Evolutionary conservation across 2,329 filamentous ascomycete species (phyloP).

Genomic region (Aspergillus floridensis): DNA sequence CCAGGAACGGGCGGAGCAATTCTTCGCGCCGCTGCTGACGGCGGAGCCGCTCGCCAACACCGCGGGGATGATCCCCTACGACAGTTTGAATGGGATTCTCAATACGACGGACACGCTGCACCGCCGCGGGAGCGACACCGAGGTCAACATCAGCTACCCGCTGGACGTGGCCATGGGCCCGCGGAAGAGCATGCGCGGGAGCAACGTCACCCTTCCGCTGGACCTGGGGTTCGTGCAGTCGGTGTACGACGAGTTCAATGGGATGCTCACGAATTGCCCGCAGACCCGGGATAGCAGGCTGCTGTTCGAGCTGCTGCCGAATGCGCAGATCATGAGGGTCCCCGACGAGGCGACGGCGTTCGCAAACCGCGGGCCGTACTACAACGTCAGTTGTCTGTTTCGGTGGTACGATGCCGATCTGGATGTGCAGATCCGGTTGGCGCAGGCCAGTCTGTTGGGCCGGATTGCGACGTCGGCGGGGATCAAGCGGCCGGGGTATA

Average conservation of each 20-base stretch:
- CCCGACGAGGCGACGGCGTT: conserved; percentile 12
- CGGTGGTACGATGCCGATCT: conserved; percentile 7
- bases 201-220: conserved; percentile 9
- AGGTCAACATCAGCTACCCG: neutral
- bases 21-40: conserved; percentile 10
- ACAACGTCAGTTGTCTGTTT: conserved; percentile 12
- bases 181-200: conserved; percentile 5
- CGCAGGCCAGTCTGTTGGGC: conserved; percentile 49
- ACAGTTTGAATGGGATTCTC: conserved; percentile 8
- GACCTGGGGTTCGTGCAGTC: conserved; percentile 1
- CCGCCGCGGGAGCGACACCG: neutral
- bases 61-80: conserved; percentile 9
- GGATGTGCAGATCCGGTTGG: conserved; percentile 35
- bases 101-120: conserved; percentile 1
- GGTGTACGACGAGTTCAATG: neutral
- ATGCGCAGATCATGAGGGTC: conserved; percentile 9
- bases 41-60: conserved; percentile 3
- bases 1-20: neutral
- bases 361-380: conserved; percentile 12
- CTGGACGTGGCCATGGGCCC: conserved; percentile 1
- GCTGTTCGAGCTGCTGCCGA: conserved; percentile 14
- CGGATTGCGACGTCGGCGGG: conserved; percentile 19
- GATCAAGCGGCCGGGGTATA: conserved; percentile 32
- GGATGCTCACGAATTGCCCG: neutral
- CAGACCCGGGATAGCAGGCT: conserved; percentile 2